Percentiles rank a stretch among this genome's conserved stretches.
Conservation (phyloP, 768 basidiomycete species). For the Wakefieldia striispora region DNA sequence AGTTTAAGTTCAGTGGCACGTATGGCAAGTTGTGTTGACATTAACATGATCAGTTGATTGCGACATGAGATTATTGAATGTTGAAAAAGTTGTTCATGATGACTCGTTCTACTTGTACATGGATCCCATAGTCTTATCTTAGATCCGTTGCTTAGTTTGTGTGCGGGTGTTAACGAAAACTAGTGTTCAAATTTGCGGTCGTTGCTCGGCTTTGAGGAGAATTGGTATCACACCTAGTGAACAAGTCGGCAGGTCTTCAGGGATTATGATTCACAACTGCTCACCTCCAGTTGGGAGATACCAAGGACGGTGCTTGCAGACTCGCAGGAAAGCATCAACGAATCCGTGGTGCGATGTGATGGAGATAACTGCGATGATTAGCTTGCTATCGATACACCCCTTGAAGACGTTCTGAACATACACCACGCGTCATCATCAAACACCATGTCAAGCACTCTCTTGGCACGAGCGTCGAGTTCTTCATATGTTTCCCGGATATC, state of each 20-base stretch:
- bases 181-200: slow-evolving; percentile 6
- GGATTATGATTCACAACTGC: slow-evolving; percentile 11
- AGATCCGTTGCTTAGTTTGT: background rate
- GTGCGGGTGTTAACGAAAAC: background rate
- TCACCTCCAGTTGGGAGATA: slow-evolving; percentile 62
- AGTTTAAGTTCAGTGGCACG: slow-evolving; percentile 56
- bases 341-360: slow-evolving; percentile 67
- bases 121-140: background rate
- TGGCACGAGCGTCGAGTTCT: slow-evolving; percentile 48
- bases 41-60: background rate
- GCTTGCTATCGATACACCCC: background rate
- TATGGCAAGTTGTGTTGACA: slow-evolving; percentile 32
- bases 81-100: background rate
- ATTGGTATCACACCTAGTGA: slow-evolving; percentile 25
- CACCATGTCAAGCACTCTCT: slow-evolving; percentile 50
- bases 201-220: slow-evolving; percentile 18
- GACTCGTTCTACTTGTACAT: background rate
- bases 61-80: background rate
- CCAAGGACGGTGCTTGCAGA: slow-evolving; percentile 45
- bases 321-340: slow-evolving; percentile 53
- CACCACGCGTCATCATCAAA: slow-evolving; percentile 47
- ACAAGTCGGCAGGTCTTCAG: slow-evolving; percentile 1
- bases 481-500: slow-evolving; percentile 51
- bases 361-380: slow-evolving; percentile 49
- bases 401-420: slow-evolving; percentile 32